Evolutionary conservation across 768 basidiomycete genomes (phyloP).

Genomic region (Boletus sensibilis): DNA sequence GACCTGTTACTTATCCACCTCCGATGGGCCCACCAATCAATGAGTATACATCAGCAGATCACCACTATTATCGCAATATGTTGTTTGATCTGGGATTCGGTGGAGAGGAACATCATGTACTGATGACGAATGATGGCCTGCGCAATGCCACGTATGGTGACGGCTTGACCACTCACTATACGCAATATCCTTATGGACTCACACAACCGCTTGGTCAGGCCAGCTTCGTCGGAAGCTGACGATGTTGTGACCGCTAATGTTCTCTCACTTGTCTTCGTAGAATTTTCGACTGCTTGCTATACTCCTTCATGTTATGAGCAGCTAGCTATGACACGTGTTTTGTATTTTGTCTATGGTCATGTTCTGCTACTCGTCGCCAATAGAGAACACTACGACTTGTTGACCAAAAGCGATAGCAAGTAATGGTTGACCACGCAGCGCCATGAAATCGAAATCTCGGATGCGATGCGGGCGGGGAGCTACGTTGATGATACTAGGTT

Average conservation of each 20-base stretch:
- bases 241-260: background rate
- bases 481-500: conserved; percentile 59
- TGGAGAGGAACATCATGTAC: conserved; percentile 34
- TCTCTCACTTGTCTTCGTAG: background rate
- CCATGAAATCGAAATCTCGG: conserved; percentile 76
- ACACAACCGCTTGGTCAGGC: conserved; percentile 24
- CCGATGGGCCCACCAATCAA: conserved; percentile 36
- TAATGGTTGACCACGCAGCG: conserved; percentile 55
- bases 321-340: conserved; percentile 19
- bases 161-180: conserved; percentile 35
- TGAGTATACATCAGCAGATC: conserved; percentile 48
- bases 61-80: conserved; percentile 73
- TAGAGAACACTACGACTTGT: conserved; percentile 57
- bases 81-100: conserved; percentile 71
- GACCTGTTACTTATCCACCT: conserved; percentile 17
- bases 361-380: conserved; percentile 54
- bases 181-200: conserved; percentile 34
- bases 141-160: conserved; percentile 33
- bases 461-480: conserved; percentile 63
- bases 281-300: conserved; percentile 6
- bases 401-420: conserved; percentile 67
- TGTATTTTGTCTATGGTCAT: conserved; percentile 15
- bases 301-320: conserved; percentile 10
- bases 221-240: conserved; percentile 24
- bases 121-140: conserved; percentile 22